Evolutionary conservation across 2,329 filamentous ascomycete genomes (phyloP).

Genomic region (Colletotrichum limetticola): DNA sequence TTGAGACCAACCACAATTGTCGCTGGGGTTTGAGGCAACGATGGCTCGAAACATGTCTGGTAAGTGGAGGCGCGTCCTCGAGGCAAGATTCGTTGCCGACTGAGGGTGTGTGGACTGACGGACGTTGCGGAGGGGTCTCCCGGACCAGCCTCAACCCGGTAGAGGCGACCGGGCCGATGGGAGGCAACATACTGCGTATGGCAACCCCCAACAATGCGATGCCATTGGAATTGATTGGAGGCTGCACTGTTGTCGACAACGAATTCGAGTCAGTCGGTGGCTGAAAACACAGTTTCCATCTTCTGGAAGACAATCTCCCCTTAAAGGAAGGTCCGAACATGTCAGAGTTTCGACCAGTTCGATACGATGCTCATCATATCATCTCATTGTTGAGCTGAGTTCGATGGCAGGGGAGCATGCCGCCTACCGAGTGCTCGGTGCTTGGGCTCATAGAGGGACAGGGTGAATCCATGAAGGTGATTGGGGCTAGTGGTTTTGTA

Average conservation of each 20-base stretch:
- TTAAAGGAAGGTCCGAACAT: not conserved
- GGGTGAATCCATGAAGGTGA: conserved; percentile 1
- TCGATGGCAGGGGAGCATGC: not conserved
- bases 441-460: conserved; percentile 5
- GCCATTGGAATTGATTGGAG: not conserved
- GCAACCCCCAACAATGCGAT: not conserved
- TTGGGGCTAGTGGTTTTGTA: conserved; percentile 28
- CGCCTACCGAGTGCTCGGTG: conserved; percentile 2
- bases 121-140: conserved; percentile 11
- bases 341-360: not conserved
- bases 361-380: conserved; percentile 3
- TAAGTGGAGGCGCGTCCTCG: conserved; percentile 8
- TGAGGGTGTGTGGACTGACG: not conserved
- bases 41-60: conserved; percentile 31
- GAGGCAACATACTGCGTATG: not conserved
- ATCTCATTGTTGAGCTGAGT: conserved; percentile 4
- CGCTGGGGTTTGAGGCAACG: conserved; percentile 21
- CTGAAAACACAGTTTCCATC: not conserved
- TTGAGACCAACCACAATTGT: not conserved
- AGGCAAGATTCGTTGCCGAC: conserved; percentile 7
- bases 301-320: not conserved
- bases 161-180: conserved; percentile 9
- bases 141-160: conserved; percentile 16
- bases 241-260: not conserved
- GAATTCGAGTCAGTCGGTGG: conserved; percentile 6